These are phyloP conservation scores for Scleroderma citrinum DNA, from an alignment of 768 basidiomycete genomes.

Conservation along the genomic window DNA sequence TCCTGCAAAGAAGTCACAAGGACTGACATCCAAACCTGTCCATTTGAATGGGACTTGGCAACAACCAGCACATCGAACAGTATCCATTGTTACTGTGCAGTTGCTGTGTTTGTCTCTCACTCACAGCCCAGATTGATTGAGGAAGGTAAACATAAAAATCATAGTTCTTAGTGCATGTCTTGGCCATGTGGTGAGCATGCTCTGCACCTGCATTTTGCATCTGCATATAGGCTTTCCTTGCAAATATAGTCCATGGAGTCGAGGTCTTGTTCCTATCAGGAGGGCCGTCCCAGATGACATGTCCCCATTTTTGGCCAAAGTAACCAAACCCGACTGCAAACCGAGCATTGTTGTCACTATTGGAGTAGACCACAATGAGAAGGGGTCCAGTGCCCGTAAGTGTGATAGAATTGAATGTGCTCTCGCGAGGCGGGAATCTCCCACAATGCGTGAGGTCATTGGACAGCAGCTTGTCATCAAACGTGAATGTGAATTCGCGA, in stretches of 20 bases:
- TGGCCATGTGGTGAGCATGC: background rate
- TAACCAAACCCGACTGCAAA: background rate
- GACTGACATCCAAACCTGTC: background rate
- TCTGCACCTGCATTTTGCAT: background rate
- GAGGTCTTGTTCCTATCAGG: background rate
- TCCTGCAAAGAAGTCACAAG: no score
- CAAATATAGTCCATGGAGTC: background rate
- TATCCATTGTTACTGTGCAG: background rate
- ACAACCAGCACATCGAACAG: background rate
- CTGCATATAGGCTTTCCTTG: background rate
- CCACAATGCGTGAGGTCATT: background rate
- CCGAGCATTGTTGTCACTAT: background rate
- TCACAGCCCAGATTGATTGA: background rate
- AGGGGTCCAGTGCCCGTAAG: background rate
- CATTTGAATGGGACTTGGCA: background rate
- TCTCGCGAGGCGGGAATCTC: background rate
- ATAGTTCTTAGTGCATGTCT: background rate
- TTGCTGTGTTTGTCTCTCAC: background rate
- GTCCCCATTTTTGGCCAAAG: background rate
- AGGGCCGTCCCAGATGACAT: background rate
- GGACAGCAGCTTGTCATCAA: background rate
- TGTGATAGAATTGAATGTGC: background rate
- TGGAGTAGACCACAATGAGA: background rate
- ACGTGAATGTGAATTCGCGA: background rate
- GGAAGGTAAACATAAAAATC: background rate